Evolutionary conservation across 2,329 filamentous ascomycete species (phyloP).

Genomic region (Penicillium sp.): DNA sequence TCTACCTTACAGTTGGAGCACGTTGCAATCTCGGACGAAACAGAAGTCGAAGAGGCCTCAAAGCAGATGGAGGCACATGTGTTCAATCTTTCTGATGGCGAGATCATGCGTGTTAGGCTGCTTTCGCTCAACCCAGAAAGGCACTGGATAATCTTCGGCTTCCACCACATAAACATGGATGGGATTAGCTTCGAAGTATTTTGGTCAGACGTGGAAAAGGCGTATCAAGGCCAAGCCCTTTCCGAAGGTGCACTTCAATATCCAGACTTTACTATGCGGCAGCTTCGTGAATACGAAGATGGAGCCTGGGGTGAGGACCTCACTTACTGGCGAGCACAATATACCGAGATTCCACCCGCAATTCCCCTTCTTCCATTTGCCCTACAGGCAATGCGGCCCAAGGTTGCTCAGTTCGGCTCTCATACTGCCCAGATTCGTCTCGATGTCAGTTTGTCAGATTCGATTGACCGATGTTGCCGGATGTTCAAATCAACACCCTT

Average conservation of each 20-base stretch:
- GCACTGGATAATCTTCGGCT: slow-evolving; percentile 45
- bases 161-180: slow-evolving; percentile 54
- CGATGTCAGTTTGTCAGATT: background rate
- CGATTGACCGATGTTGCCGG: slow-evolving; percentile 18
- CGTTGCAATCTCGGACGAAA: slow-evolving; percentile 10
- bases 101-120: slow-evolving; percentile 24
- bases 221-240: slow-evolving; percentile 37
- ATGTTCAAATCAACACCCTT: slow-evolving; percentile 40
- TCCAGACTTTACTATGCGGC: slow-evolving; percentile 34
- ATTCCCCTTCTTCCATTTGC: slow-evolving; percentile 21
- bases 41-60: slow-evolving; percentile 22
- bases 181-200: slow-evolving; percentile 47
- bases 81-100: slow-evolving; percentile 42
- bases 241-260: slow-evolving; percentile 31
- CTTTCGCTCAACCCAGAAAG: slow-evolving; percentile 15
- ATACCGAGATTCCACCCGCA: slow-evolving; percentile 4
- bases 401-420: slow-evolving; percentile 11
- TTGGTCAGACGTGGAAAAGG: slow-evolving; percentile 45
- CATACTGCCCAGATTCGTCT: slow-evolving; percentile 10
- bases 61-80: slow-evolving; percentile 27
- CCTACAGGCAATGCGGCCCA: slow-evolving; percentile 5
- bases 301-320: slow-evolving; percentile 29
- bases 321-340: slow-evolving; percentile 18
- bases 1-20: slow-evolving; percentile 30
- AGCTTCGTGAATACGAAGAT: slow-evolving; percentile 28